These are phyloP conservation scores for Coemansia guatemalensis DNA, from an alignment of 192 early-diverging fungal genomes.

Conservation along the genomic window DNA sequence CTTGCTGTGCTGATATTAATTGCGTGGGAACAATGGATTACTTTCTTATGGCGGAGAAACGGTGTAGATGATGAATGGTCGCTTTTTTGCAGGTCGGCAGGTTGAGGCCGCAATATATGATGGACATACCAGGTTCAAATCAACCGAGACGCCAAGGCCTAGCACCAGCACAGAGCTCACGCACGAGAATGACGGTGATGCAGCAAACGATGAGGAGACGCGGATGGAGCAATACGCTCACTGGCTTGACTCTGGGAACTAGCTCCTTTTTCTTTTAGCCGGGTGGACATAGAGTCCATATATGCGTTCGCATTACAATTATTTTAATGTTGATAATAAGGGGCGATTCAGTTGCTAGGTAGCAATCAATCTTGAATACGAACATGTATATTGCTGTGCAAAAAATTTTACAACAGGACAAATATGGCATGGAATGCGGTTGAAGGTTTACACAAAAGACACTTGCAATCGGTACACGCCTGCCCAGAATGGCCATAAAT, in stretches of 20 bases:
- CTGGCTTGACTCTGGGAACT: slow-evolving; percentile 73
- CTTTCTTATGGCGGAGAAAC: not conserved
- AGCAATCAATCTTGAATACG: not conserved
- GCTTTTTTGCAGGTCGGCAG: slow-evolving; percentile 85
- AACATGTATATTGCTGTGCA: not conserved
- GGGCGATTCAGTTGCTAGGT: not conserved
- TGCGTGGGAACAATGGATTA: not conserved
- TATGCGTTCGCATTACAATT: not conserved
- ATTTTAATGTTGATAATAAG: not conserved
- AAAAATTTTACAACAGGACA: not conserved
- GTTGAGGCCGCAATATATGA: slow-evolving; percentile 78
- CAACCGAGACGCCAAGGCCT: slow-evolving; percentile 2
- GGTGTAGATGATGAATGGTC: slow-evolving; percentile 80
- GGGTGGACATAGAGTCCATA: not conserved
- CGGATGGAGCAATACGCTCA: slow-evolving; percentile 84
- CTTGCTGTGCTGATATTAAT: not conserved
- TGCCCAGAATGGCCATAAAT: not conserved
- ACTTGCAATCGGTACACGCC: no score
- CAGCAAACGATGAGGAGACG: slow-evolving; percentile 68
- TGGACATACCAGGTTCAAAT: slow-evolving; percentile 78
- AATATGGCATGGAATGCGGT: not conserved
- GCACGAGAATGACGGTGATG: not conserved
- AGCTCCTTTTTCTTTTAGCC: not conserved
- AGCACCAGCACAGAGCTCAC: slow-evolving; percentile 3
- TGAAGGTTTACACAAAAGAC: no score